Evolutionary conservation across 1,284 basidiomycete species (phyloP).

Genomic region (Ustilago crameri): DNA sequence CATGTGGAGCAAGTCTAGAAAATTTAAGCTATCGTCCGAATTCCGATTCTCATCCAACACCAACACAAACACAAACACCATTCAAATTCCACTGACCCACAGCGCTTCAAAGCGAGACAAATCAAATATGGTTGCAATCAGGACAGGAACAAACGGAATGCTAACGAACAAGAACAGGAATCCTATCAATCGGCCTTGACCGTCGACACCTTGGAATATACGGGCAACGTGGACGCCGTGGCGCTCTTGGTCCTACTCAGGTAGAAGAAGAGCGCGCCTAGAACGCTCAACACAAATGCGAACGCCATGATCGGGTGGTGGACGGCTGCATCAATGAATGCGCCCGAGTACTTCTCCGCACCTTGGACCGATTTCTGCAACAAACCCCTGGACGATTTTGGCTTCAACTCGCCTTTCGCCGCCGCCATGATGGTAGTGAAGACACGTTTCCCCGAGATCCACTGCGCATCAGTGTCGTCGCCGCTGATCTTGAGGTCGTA

Average conservation of each 20-base stretch:
- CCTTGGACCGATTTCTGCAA: constrained; percentile 46
- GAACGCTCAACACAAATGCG: constrained; percentile 21
- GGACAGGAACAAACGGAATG: too few species aligned
- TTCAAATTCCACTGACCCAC: not conserved
- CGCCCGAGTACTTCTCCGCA: constrained; percentile 27
- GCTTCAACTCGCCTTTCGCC: constrained; percentile 17
- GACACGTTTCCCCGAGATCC: constrained; percentile 29
- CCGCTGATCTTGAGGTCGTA: constrained; percentile 23
- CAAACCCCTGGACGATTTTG: constrained; percentile 42
- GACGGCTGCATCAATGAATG: constrained; percentile 22
- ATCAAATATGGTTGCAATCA: not conserved
- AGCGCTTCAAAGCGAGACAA: not conserved
- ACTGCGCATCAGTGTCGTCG: constrained; percentile 1
- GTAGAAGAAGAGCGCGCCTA: constrained; percentile 40
- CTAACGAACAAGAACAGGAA: not conserved
- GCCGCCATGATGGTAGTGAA: constrained; percentile 25
- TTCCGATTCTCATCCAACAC: not conserved
- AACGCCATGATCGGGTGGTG: constrained; percentile 38
- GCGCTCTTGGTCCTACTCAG: constrained; percentile 9
- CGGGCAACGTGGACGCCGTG: constrained; percentile 18
- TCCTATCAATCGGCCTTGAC: constrained; percentile 37
- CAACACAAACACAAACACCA: too few species aligned
- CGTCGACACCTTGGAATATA: constrained; percentile 44
- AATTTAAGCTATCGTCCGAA: not conserved
- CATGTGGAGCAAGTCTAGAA: constrained; percentile 1